These are phyloP conservation scores for Xylaria sp. DNA, from an alignment of 495 filamentous ascomycete species.

Conservation along the genomic window DNA sequence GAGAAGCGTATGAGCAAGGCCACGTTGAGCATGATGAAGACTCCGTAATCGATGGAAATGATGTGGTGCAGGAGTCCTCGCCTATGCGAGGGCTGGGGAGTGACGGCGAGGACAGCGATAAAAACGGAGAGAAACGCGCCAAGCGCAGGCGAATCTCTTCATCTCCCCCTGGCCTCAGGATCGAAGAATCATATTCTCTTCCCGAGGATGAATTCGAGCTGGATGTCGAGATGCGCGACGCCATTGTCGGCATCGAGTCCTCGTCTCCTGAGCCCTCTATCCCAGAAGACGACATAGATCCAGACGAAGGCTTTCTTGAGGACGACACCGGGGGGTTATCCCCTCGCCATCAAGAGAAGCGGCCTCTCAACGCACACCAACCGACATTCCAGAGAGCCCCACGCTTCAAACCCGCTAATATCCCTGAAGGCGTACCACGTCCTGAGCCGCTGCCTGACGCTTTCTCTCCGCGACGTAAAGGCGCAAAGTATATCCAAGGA, in stretches of 20 bases:
- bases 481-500: constrained; percentile 48
- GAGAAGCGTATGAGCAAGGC: constrained; percentile 31
- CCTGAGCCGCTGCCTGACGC: constrained; percentile 41
- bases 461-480: constrained; percentile 52
- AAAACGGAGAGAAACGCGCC: constrained; percentile 23
- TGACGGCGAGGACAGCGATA: constrained; percentile 26
- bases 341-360: constrained; percentile 2
- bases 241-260: constrained; percentile 21
- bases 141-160: constrained; percentile 43
- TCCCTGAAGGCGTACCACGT: constrained; percentile 28
- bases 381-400: constrained; percentile 47
- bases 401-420: constrained; percentile 49
- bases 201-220: not conserved
- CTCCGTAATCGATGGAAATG: constrained; percentile 22
- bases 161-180: constrained; percentile 25
- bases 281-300: constrained; percentile 12
- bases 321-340: constrained; percentile 1
- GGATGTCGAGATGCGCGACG: constrained; percentile 20
- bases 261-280: constrained; percentile 16
- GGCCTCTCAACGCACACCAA: constrained; percentile 24
- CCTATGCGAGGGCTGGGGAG: constrained; percentile 21
- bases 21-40: constrained; percentile 33
- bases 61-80: constrained; percentile 39
- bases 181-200: constrained; percentile 1
- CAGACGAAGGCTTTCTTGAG: constrained; percentile 1